Percentiles rank a stretch among this genome's conserved stretches.
Conservation (phyloP, 2,329 filamentous ascomycete species). For the Tolypocladium endophyticum region DNA sequence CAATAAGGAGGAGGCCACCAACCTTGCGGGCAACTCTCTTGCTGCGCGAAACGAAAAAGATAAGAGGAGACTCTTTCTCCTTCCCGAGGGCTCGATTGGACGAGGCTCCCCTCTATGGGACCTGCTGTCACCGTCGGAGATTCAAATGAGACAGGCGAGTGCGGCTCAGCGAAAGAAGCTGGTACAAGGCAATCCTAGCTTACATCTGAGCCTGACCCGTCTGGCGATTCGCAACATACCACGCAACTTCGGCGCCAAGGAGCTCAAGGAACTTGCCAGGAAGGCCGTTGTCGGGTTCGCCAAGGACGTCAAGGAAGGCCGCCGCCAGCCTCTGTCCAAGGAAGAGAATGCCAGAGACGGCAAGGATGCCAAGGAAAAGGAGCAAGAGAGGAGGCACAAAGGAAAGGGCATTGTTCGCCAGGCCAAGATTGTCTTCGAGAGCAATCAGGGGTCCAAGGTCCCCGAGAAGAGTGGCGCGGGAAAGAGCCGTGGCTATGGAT, state of each 20-base stretch:
- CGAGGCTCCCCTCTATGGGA: slow-evolving; percentile 68
- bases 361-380: slow-evolving; percentile 69
- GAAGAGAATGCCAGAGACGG: slow-evolving; percentile 78
- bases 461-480: slow-evolving; percentile 66
- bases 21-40: slow-evolving; percentile 61
- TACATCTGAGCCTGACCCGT: slow-evolving; percentile 82
- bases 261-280: slow-evolving; percentile 81
- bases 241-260: slow-evolving; percentile 70
- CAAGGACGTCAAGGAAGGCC: slow-evolving; percentile 71
- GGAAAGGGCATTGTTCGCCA: slow-evolving; percentile 83
- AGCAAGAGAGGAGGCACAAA: slow-evolving; percentile 67
- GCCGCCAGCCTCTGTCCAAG: slow-evolving; percentile 69
- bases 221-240: slow-evolving; percentile 89
- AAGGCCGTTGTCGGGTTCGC: slow-evolving; percentile 93
- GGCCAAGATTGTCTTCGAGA: slow-evolving; percentile 91
- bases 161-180: slow-evolving; percentile 79
- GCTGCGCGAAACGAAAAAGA: slow-evolving; percentile 62
- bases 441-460: slow-evolving; percentile 74
- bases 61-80: slow-evolving; percentile 79
- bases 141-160: slow-evolving; percentile 82
- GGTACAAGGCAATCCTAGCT: slow-evolving; percentile 79
- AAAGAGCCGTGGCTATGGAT: slow-evolving; percentile 85
- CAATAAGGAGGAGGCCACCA: slow-evolving; percentile 66
- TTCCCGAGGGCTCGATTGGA: slow-evolving; percentile 76
- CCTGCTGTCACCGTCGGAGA: slow-evolving; percentile 64